phyloP scores from a whole-genome alignment of 23 red algal genomes.

The Rhodosorus marinus region DNA sequence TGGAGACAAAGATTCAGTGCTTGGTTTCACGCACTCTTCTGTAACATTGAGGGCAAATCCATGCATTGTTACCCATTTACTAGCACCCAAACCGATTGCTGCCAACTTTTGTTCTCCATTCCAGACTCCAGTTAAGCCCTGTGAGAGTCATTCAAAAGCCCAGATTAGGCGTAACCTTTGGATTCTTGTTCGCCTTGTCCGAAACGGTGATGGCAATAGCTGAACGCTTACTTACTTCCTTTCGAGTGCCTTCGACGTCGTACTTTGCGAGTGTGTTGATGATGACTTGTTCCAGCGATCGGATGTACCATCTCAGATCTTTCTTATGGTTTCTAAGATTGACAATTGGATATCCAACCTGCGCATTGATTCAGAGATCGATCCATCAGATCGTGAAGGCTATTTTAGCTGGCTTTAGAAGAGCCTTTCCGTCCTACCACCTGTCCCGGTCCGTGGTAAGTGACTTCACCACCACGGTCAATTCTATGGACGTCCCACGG shows the following conservation, averaged over 20 bases:
- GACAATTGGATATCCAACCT: constrained; percentile 75
- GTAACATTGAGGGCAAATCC: constrained; percentile 76
- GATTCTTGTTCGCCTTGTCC: too few species aligned
- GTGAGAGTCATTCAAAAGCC: too few species aligned
- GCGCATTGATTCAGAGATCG: too few species aligned
- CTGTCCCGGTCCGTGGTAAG: constrained; percentile 91
- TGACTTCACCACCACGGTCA: constrained; percentile 80
- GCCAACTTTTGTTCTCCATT: constrained; percentile 53
- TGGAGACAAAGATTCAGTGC: not conserved
- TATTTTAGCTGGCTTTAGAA: too few species aligned
- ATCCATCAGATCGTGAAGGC: too few species aligned
- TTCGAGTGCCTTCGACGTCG: constrained; percentile 11
- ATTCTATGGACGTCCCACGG: constrained; percentile 15
- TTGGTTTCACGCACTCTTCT: constrained; percentile 14
- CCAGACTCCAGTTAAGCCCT: constrained; percentile 68
- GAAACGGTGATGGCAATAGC: too few species aligned
- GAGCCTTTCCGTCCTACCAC: too few species aligned
- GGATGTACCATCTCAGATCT: constrained; percentile 73
- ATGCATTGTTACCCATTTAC: constrained; percentile 76
- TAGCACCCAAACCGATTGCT: constrained; percentile 60
- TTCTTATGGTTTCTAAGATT: constrained; percentile 22
- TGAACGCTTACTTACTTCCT: too few species aligned
- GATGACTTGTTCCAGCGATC: constrained; percentile 40
- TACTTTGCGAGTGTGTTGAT: constrained; percentile 7
- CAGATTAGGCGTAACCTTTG: too few species aligned